These are phyloP conservation scores for Russula griseocarnosa DNA, from an alignment of 768 basidiomycete species.

Conservation along the genomic window DNA sequence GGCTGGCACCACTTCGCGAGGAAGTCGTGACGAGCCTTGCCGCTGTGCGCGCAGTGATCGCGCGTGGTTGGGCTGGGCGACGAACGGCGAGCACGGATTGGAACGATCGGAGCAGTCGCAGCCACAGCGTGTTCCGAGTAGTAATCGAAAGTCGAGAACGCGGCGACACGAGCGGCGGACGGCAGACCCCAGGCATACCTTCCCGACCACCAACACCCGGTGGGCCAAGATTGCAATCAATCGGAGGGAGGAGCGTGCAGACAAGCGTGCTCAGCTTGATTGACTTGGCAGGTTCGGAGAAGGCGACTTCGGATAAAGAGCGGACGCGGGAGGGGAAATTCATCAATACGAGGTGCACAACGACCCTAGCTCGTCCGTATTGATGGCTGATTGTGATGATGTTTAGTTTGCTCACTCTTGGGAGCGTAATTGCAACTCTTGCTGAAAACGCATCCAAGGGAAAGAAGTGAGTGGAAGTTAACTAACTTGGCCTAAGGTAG, in stretches of 20 bases:
- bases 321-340: slow-evolving; percentile 94
- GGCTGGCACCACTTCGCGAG: slow-evolving; percentile 75
- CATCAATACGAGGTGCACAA: slow-evolving; percentile 78
- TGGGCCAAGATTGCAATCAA: slow-evolving; percentile 65
- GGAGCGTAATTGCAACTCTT: slow-evolving; percentile 86
- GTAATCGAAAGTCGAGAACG: slow-evolving; percentile 86
- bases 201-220: slow-evolving; percentile 46
- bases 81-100: slow-evolving; percentile 97
- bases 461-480: slow-evolving; percentile 49
- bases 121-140: slow-evolving; percentile 90
- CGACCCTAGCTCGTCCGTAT: neutral
- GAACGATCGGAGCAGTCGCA: slow-evolving; percentile 93
- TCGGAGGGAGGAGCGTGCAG: slow-evolving; percentile 76
- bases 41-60: slow-evolving; percentile 79
- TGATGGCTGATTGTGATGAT: slow-evolving; percentile 11
- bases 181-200: slow-evolving; percentile 51
- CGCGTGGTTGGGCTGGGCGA: slow-evolving; percentile 80
- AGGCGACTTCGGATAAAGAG: slow-evolving; percentile 92
- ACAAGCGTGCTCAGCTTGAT: slow-evolving; percentile 82
- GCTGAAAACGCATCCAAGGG: slow-evolving; percentile 80
- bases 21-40: slow-evolving; percentile 91
- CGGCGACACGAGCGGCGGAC: slow-evolving; percentile 48
- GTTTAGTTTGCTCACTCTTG: slow-evolving; percentile 79
- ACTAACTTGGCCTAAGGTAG: neutral
- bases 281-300: slow-evolving; percentile 95